Conservation (phyloP, 2,329 filamentous ascomycete species). For the Ceratocystis destructans region DNA sequence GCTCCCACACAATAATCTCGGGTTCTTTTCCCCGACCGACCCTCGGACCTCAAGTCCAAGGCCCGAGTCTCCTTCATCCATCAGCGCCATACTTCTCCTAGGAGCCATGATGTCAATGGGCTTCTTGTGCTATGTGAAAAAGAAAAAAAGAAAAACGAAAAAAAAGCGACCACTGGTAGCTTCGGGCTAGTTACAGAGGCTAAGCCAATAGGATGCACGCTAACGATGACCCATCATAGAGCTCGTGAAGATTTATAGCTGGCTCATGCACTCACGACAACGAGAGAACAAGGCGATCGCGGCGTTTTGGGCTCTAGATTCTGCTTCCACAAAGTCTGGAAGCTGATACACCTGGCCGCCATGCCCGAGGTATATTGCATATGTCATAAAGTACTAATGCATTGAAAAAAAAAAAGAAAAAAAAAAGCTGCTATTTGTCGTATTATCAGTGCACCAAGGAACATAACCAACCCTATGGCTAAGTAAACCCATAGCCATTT, state of each 20-base stretch:
- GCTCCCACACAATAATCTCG: background rate
- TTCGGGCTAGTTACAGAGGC: no score
- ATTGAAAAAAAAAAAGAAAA: background rate
- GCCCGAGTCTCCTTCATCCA: background rate
- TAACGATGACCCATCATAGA: no score
- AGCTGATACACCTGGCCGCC: background rate
- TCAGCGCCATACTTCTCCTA: background rate
- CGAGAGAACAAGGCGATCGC: no score
- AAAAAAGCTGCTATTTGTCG: background rate
- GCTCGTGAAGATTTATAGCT: no score
- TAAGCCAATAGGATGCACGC: no score
- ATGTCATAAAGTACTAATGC: background rate
- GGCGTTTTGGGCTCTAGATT: no score
- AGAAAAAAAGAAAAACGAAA: background rate
- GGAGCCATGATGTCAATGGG: background rate
- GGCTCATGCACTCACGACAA: no score
- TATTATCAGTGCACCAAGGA: background rate
- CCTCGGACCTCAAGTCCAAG: background rate
- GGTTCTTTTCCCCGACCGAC: background rate
- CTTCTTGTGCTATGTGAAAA: background rate
- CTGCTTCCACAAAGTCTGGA: background rate
- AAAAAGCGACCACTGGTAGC: no score
- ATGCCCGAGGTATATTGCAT: background rate
- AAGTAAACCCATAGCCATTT: background rate
- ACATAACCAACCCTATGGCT: background rate